Evolutionary conservation across 306 rosid species (phyloP).

Genomic region (Albizia julibrissin): DNA sequence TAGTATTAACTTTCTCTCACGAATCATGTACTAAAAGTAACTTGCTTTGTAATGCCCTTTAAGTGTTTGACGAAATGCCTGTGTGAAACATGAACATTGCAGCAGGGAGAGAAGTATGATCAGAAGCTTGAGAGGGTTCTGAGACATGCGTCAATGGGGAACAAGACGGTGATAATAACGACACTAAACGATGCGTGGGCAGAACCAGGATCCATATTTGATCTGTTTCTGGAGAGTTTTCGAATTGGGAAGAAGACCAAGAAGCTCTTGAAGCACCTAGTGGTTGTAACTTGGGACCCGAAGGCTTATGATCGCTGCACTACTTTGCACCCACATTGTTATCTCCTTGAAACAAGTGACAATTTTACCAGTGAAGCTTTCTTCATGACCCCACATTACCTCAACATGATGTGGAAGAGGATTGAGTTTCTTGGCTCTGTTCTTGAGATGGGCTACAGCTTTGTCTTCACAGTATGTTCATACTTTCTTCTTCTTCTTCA

Average conservation of each 20-base stretch:
- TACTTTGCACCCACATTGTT: conserved; percentile 65
- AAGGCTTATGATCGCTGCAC: conserved; percentile 71
- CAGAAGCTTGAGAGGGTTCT: conserved; percentile 45
- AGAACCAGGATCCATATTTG: conserved; percentile 74
- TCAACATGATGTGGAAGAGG: conserved; percentile 86
- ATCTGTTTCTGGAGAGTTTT: conserved; percentile 76
- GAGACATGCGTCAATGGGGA: conserved; percentile 56
- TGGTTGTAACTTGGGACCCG: conserved; percentile 69
- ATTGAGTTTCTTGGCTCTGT: conserved; percentile 58
- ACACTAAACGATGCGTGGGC: conserved; percentile 96
- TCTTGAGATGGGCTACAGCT: conserved; percentile 74
- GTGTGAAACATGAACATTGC: neutral
- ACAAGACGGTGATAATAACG: conserved; percentile 69
- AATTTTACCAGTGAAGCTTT: conserved; percentile 73
- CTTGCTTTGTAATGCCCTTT: neutral
- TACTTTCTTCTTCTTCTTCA: neutral
- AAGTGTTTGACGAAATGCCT: neutral
- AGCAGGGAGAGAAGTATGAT: conserved; percentile 1
- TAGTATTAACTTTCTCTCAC: neutral
- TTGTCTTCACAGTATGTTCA: conserved; percentile 73
- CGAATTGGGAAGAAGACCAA: conserved; percentile 56
- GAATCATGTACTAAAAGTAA: neutral
- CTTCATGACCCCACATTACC: conserved; percentile 70
- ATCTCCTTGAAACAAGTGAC: conserved; percentile 48
- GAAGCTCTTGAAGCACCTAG: conserved; percentile 60